Evolutionary conservation across 345 rosid genomes (phyloP).

Genomic region (Lepidium aucheri): DNA sequence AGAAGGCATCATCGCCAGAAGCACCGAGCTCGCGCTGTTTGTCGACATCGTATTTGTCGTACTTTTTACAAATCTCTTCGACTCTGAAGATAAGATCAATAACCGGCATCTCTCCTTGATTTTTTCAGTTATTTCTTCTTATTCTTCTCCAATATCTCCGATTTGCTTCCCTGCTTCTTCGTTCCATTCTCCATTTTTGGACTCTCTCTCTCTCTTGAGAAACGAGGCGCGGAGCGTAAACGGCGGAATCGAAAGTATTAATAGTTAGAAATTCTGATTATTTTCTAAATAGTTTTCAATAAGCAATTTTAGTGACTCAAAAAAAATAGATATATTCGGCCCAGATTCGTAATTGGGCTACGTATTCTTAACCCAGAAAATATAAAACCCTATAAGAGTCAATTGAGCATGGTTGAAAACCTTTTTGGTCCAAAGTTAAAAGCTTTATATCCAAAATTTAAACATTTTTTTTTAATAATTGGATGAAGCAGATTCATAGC

Average conservation of each 20-base stretch:
- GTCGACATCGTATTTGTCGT: conserved; percentile 65
- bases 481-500: too few relatives aligned
- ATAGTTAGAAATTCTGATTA: background rate
- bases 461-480: too few relatives aligned
- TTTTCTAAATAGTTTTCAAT: background rate
- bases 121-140: background rate
- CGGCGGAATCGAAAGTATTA: conserved; percentile 6
- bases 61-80: conserved; percentile 75
- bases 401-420: too few relatives aligned
- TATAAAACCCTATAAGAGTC: too few relatives aligned
- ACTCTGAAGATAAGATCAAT: conserved; percentile 61
- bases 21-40: conserved; percentile 52
- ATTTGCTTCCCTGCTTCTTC: background rate
- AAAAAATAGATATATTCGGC: background rate
- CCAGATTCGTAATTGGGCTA: background rate
- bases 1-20: conserved; percentile 67
- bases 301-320: background rate
- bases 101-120: conserved; percentile 39
- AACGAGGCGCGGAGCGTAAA: conserved; percentile 29
- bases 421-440: too few relatives aligned
- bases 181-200: conserved; percentile 5
- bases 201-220: background rate
- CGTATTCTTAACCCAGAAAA: background rate
- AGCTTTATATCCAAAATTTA: too few relatives aligned
- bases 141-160: conserved; percentile 1